Base-by-base conservation (phyloP, 2,329 filamentous ascomycete species). In the Hyphodiscus sp. region DNA sequence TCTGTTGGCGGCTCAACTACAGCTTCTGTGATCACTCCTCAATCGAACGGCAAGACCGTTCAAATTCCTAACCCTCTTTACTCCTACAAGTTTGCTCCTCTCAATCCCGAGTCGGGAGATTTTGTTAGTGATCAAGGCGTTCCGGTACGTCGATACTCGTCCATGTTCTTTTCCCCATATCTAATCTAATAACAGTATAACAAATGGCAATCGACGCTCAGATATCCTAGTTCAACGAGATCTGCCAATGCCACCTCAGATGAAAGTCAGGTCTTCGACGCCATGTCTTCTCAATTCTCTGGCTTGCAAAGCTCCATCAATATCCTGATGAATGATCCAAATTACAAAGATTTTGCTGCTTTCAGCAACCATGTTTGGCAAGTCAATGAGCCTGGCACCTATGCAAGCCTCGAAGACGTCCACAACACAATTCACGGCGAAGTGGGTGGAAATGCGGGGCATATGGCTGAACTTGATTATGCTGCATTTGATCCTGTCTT, bases 401-500 rank as follows among this genome's bases (percentile, higher is more conserved):
- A 54, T 45, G 61, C 55, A 18, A 61, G 55, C 42, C 68, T 86
- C 26, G 83, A 86, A 65, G 76, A 80, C 2, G 70, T 86, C 3
- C 83, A 86, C 60, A 82, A 86, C 63, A 75, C 76, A 7, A 73
- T 86, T 47, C 83, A 86, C 78, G 42, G 73, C 78, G 4, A 85
- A 79, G 38, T 75, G 71, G 70, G 77, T 49, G 63, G 63, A 13
- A 42, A 52, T 20, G 43, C 20, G 20, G 85, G 86, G 1, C 86
- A 91, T 20, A 86, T 87, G 80, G 81, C 79, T 44, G 86, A 81
- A 67, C 81, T 84, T 33, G 81, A 83, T 19, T 86, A 86, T 61
- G 87, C 88, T 1, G 80, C 86, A 0, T 95, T 89, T 66, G 89
- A 95, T 65, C 89, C 89, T 0, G 72, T 89, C 11, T 65, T 65